These are phyloP conservation scores for Phylloporus sp. DNA, from an alignment of 768 basidiomycete genomes.

Conservation along the genomic window DNA sequence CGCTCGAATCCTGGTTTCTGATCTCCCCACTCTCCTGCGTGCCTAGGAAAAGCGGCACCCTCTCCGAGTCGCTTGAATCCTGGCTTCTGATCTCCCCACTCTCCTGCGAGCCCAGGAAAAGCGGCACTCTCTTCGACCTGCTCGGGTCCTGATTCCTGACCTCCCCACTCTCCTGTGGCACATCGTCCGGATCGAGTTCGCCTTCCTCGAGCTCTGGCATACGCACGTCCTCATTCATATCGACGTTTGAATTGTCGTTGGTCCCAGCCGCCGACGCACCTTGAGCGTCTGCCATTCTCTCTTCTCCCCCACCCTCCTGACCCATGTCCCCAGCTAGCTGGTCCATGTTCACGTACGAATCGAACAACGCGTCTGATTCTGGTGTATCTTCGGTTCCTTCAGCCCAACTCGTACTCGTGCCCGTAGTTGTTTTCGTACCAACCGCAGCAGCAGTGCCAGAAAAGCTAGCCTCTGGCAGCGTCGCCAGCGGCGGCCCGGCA, in stretches of 20 bases:
- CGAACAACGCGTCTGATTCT: constrained; percentile 13
- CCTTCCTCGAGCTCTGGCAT: constrained; percentile 11
- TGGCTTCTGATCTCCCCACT: no score
- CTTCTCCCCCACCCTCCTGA: not conserved
- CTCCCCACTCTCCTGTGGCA: no score
- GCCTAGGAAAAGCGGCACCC: no score
- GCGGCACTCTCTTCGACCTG: no score
- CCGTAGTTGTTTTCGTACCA: not conserved
- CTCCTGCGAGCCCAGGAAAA: no score
- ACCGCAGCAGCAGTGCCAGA: not conserved
- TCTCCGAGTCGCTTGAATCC: no score
- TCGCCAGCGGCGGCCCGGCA: constrained; percentile 5
- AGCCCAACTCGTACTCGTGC: no score
- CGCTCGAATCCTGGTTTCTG: no score
- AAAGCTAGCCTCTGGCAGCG: not conserved
- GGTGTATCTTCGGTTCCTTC: constrained; percentile 1
- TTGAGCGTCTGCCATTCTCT: not conserved
- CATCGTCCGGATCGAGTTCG: constrained; percentile 12
- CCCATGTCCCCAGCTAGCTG: constrained; percentile 3
- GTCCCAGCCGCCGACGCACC: not conserved
- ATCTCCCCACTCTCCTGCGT: no score
- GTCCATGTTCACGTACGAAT: constrained; percentile 24
- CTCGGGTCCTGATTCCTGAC: no score
- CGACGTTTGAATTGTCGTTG: not conserved
- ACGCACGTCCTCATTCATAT: not conserved